Evolutionary conservation across 75 land plant genomes (phyloP), one percentile per base, ranked within the genome.

Genomic region (Isoetes taiwanensis): DNA sequence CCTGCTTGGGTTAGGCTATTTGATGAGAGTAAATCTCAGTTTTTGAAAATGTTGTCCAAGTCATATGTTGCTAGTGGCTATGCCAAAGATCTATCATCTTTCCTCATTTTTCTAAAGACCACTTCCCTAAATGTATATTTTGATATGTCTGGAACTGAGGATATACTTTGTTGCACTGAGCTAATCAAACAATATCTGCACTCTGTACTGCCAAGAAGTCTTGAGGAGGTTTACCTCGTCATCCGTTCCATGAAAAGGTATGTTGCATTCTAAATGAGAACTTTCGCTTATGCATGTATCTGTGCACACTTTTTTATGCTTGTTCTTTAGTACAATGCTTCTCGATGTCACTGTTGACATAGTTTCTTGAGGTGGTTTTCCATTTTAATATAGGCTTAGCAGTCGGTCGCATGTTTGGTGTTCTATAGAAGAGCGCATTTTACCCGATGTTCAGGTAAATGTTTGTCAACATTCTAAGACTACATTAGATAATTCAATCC

Each of bases 1-100:
- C 89, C 84, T 4, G 55, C 31, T 14, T 84, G 89, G 89, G 70
- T 81, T 28, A n/a, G 16, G 1, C 30, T 55, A 33, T 64, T 56
- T 32, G 31, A 64, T 46, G 14, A 27, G 10, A 24, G 19, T n/a
- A 30, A 56, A 19, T 1, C 50, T 58, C 55, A 25, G 17, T 52
- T 29, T 46, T 42, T 20, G 12, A 42, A 0, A 3, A 28, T 26
- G 21, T 6, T 29, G 11, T 25, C 25, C 26, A 27, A 60, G 23
- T 27, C 25, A 16, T n/a, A 54, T 2, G 29, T 31, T 52, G 60
- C 57, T 41, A 57, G 27, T 34, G 11, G 20, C 16, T 53, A 29
- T 41, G 38, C 5, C 28, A 25, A 39, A 32, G 17, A 41, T 16
- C 19, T 55, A 61, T 35, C 32, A 0, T 66, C 52, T 10, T 66